Evolutionary conservation across 768 basidiomycete species (phyloP).

Genomic region (Fomitopsis serialis): DNA sequence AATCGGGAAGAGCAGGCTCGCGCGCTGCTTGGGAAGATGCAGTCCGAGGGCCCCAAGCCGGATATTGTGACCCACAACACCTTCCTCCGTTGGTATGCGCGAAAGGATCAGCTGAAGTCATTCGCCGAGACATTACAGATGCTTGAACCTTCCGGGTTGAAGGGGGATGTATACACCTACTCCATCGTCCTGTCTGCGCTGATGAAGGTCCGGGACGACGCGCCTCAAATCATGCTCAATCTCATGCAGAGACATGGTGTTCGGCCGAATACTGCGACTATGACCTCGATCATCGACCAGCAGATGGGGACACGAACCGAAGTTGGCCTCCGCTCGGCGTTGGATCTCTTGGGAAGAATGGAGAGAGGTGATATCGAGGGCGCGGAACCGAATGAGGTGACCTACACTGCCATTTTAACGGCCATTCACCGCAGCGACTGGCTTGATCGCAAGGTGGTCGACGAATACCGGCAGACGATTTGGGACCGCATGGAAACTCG

Average conservation of each 20-base stretch:
- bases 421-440: slow-evolving; percentile 62
- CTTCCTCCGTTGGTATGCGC: slow-evolving; percentile 63
- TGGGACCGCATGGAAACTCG: slow-evolving; percentile 52
- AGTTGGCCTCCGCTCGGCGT: slow-evolving; percentile 51
- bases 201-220: slow-evolving; percentile 61
- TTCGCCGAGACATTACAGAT: slow-evolving; percentile 53
- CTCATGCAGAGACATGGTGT: slow-evolving; percentile 77
- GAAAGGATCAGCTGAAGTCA: slow-evolving; percentile 54
- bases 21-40: slow-evolving; percentile 34
- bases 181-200: slow-evolving; percentile 81
- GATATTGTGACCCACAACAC: slow-evolving; percentile 81
- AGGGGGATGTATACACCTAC: slow-evolving; percentile 81
- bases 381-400: slow-evolving; percentile 64
- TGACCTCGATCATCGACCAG: slow-evolving; percentile 74
- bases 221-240: slow-evolving; percentile 54
- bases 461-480: slow-evolving; percentile 46
- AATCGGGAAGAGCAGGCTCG: slow-evolving; percentile 29
- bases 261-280: slow-evolving; percentile 68
- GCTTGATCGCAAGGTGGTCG: slow-evolving; percentile 37
- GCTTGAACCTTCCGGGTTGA: slow-evolving; percentile 48
- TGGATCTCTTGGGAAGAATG: slow-evolving; percentile 74
- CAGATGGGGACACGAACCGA: slow-evolving; percentile 55
- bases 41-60: slow-evolving; percentile 47
- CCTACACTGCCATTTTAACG: slow-evolving; percentile 77
- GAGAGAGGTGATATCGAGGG: slow-evolving; percentile 42